Base-by-base conservation (phyloP, 768 basidiomycete genomes). In the Hydnomerulius pinastri region DNA sequence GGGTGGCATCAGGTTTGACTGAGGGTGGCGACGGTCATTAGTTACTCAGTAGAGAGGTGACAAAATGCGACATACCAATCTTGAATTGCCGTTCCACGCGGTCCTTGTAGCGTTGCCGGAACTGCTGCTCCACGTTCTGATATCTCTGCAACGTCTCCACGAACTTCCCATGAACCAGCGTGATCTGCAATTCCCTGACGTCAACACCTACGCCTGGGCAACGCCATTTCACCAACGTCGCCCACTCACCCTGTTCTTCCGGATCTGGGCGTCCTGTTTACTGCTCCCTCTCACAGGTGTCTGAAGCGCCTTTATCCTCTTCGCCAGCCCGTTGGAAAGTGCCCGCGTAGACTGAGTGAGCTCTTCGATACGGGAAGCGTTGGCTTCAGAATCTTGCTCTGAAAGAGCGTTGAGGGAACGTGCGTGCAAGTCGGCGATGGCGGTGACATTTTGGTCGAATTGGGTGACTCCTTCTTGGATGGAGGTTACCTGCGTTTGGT, bases 1-100 rank as follows among this genome's bases (percentile, higher is more conserved):
- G 79, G 24, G 90, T 84, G 17, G 93, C 93, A 59, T 92, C 82
- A 2, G 91, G 90, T 68, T 95, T 94, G 39, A 92, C 92, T 90
- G 51, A 35, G 18, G 1, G 10, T 32, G 25, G 27, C 13, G 18
- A 13, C n/a, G 37, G 55, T 29, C 39, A 18, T 25, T 29, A 4
- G 25, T 20, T 24, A 42, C 6, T 17, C 23, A 23, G 17, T 9
- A 28, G 32, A 7, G 27, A 41, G 32, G 28, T 6, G 23, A 47
- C 37, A 28, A 25, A 32, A 6, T 25, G 11, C 32, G 28, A 60
- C 71, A 46, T 51, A 85, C 87, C 88, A 48, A 93, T 92, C 63
- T 78, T 83, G 64, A 89, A 78, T 67, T 94, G 87, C 37, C 88
- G 76, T 67, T 85, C 87, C 47, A 87, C 76, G 40, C 86, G 77